Base-by-base conservation (phyloP, 768 basidiomycete species). In the Astraeus odoratus region DNA sequence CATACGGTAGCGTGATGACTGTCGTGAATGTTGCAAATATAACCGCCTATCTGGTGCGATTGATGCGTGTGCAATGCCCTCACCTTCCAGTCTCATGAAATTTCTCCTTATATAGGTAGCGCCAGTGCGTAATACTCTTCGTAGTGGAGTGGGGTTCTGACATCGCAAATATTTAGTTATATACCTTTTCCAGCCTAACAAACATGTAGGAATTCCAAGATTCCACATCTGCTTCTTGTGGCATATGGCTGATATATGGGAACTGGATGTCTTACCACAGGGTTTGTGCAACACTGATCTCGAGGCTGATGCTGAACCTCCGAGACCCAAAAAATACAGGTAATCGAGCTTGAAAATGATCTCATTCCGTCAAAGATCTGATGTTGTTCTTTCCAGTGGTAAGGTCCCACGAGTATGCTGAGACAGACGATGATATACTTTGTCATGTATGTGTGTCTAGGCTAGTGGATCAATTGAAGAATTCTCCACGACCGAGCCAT, bases 1-100 rank as follows among this genome's bases (percentile, higher is more conserved):
- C 5, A 6, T 15, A 8, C 24, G n/a, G n/a, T n/a, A 46, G 44
- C 15, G 29, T 46, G 9, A 39, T 46, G 30, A 39, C 44, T 5
- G 24, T 22, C 27, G 30, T 38, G 9, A 46, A 46, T 20, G 19
- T 31, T 1, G 44, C 35, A 19, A 46, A 46, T 27, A 46, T 46
- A 10, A 16, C 23, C 12, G n/a, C 27, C 12, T 30, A 39, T 29
- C 26, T 46, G 8, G 44, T 46, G n/a, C 2, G 39, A 18, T 3
- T 23, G 6, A 9, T 26, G 15, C 13, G 7, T 13, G n/a, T n/a
- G 12, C n/a, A 4, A 31, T n/a, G 4, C n/a, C 4, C 4, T 5
- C n/a, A 13, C 10, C 30, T 31, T 31, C n/a, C n/a, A 13, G 30
- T 5, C n/a, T 31, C 4, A 31, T 31, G 10, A n/a, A 31, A 31